Conservation (phyloP, 495 filamentous ascomycete genomes). For the Echria macrotheca region DNA sequence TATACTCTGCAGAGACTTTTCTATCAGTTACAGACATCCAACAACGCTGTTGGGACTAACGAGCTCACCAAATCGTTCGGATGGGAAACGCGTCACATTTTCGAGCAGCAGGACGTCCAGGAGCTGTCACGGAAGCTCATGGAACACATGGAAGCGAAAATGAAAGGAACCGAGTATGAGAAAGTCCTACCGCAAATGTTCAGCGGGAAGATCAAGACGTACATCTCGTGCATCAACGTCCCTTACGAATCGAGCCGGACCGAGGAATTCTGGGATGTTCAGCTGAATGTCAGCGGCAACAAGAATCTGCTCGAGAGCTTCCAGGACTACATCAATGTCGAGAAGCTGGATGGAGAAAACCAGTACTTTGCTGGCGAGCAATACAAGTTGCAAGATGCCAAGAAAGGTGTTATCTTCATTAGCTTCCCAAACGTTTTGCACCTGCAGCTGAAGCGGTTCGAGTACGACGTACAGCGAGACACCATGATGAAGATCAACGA, state of each 20-base stretch:
- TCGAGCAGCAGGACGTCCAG: constrained; percentile 98
- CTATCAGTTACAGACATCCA: constrained; percentile 83
- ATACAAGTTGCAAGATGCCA: constrained; percentile 89
- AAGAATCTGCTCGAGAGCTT: constrained; percentile 92
- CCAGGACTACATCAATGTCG: constrained; percentile 90
- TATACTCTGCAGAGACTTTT: constrained; percentile 93
- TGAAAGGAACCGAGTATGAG: constrained; percentile 96
- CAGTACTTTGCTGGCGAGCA: constrained; percentile 89
- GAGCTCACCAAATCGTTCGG: constrained; percentile 95
- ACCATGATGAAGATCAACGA: constrained; percentile 99
- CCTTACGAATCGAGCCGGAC: constrained; percentile 90
- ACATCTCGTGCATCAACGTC: constrained; percentile 97
- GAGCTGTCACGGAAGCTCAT: constrained; percentile 94
- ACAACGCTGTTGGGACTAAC: constrained; percentile 74
- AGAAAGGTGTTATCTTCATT: constrained; percentile 95
- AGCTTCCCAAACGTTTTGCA: constrained; percentile 94
- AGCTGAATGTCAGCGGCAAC: constrained; percentile 92
- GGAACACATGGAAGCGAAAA: constrained; percentile 90
- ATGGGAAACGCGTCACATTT: constrained; percentile 96
- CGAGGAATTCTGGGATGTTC: constrained; percentile 99
- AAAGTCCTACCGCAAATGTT: constrained; percentile 87
- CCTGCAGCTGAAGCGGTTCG: constrained; percentile 94
- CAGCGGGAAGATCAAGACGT: constrained; percentile 94
- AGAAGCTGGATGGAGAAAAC: constrained; percentile 96
- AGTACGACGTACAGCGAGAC: constrained; percentile 92